Evolutionary conservation across 2,329 filamentous ascomycete species (phyloP).

Genomic region (Colletotrichum echinochloae): DNA sequence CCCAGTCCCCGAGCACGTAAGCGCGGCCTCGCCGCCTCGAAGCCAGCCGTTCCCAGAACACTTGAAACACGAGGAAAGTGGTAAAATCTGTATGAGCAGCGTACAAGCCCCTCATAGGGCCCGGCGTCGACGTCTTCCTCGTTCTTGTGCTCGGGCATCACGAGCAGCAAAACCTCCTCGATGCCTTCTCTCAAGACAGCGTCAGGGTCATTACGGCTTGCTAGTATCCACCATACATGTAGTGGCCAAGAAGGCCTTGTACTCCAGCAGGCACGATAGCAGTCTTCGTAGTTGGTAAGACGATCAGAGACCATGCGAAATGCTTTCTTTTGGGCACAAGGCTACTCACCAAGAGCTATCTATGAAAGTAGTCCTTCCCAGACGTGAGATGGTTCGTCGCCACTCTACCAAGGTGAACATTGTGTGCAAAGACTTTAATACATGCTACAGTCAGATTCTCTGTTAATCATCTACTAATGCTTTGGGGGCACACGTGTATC

Average conservation of each 20-base stretch:
- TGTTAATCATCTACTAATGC: rapidly evolving
- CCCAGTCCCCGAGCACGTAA: not conserved
- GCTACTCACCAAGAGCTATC: conserved; percentile 6
- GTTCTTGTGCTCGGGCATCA: not conserved
- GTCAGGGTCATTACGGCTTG: not conserved
- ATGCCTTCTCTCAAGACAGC: not conserved
- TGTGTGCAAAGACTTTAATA: not conserved
- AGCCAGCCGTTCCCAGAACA: not conserved
- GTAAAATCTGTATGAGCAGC: not conserved
- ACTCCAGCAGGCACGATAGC: too few species aligned
- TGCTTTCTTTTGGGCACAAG: not conserved
- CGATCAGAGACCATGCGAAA: not conserved
- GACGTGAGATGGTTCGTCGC: not conserved
- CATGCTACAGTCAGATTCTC: not conserved
- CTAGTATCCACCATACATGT: not conserved
- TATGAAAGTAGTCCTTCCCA: not conserved
- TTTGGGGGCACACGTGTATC: not conserved
- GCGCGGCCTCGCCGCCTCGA: conserved; percentile 2
- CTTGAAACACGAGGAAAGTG: not conserved
- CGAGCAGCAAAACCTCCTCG: not conserved
- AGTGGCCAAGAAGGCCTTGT: too few species aligned
- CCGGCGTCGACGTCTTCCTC: not conserved
- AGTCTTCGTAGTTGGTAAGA: not conserved
- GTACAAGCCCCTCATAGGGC: not conserved
- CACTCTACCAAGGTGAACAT: not conserved